A percentile compares a stretch with the other conserved stretches of the same genome.
phyloP scores from a whole-genome alignment of 1,139 yeast genomes.

The Pichia sp. region DNA sequence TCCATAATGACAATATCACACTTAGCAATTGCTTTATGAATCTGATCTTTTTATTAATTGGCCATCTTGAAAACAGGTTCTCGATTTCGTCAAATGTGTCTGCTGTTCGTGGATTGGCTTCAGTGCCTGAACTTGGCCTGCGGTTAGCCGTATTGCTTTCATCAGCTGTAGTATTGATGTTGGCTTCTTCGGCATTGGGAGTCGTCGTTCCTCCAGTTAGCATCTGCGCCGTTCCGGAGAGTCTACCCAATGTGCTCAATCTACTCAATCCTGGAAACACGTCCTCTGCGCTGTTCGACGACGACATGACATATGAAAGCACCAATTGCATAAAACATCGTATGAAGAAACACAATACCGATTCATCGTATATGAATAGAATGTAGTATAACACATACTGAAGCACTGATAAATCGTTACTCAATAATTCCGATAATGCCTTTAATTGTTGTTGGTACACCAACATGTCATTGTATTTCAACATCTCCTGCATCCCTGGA shows the following conservation, averaged over 20 bases:
- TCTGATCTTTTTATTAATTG: constrained; percentile 4
- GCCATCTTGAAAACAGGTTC: constrained; percentile 7
- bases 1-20: constrained; percentile 15
- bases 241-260: constrained; percentile 1
- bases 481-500: constrained; percentile 2
- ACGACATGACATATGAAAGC: constrained; percentile 6
- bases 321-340: constrained; percentile 14
- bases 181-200: too few relatives aligned
- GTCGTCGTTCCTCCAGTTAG: not conserved
- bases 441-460: constrained; percentile 10
- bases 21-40: constrained; percentile 7
- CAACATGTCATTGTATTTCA: constrained; percentile 9
- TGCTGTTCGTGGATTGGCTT: not conserved
- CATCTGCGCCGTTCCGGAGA: not conserved
- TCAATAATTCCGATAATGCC: constrained; percentile 6
- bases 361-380: constrained; percentile 14
- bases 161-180: not conserved
- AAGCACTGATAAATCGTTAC: constrained; percentile 3
- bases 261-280: constrained; percentile 10
- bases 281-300: constrained; percentile 1
- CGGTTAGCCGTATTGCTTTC: not conserved
- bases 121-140: not conserved
- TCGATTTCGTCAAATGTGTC: constrained; percentile 1
- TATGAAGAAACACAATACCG: constrained; percentile 7
- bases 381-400: constrained; percentile 10